Conservation (phyloP, 345 rosid genomes). For the Raphanus sativus region DNA sequence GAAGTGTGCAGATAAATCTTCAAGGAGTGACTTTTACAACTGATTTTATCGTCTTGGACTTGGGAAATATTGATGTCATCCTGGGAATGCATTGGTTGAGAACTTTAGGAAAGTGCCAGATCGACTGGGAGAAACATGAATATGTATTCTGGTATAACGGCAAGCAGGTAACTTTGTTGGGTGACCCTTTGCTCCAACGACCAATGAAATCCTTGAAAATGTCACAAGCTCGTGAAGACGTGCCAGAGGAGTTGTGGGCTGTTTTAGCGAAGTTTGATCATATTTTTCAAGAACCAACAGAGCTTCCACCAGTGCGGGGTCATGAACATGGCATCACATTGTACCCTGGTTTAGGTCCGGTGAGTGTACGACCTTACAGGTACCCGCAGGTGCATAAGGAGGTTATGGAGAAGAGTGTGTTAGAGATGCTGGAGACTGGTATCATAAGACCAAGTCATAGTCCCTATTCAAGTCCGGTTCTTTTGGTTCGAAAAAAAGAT, state of each 20-base stretch:
- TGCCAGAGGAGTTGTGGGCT: background rate
- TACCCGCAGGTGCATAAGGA: background rate
- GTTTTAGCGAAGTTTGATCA: background rate
- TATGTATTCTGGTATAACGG: background rate
- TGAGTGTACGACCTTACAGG: background rate
- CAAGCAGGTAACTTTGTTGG: background rate
- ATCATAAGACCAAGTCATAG: background rate
- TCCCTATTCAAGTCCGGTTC: background rate
- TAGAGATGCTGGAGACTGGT: background rate
- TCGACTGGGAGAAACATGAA: background rate
- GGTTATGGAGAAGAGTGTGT: background rate
- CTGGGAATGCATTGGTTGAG: background rate
- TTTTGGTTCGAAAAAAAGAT: too few relatives aligned
- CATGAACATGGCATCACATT: background rate
- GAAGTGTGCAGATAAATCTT: background rate
- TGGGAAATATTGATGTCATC: background rate
- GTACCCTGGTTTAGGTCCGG: background rate
- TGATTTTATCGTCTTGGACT: background rate
- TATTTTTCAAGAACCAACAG: background rate
- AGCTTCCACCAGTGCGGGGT: background rate
- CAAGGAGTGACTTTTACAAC: background rate
- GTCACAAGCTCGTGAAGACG: background rate
- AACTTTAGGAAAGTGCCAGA: background rate
- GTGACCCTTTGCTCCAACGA: background rate
- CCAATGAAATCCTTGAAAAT: background rate